phyloP scores from a whole-genome alignment of 2,329 filamentous ascomycete genomes.

The Epichloe glyceriae region DNA sequence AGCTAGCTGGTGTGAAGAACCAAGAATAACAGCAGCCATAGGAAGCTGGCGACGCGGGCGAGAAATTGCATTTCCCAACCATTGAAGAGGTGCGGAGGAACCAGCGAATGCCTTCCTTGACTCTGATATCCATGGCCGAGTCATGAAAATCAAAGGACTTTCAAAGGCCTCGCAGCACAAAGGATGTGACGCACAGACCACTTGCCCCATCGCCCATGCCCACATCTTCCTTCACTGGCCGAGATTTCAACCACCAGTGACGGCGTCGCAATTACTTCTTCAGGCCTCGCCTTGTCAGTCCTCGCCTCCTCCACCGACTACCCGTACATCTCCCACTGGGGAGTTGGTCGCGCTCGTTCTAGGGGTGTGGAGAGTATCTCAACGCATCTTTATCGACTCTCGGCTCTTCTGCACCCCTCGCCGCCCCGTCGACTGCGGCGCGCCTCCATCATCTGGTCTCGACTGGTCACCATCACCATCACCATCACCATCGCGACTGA shows the following conservation, averaged over 20 bases:
- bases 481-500: not conserved
- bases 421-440: constrained; percentile 2
- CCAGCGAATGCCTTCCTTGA: not conserved
- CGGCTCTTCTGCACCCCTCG: constrained; percentile 6
- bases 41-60: too few relatives aligned
- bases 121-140: too few relatives aligned
- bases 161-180: too few relatives aligned
- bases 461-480: not conserved
- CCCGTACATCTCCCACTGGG: constrained; percentile 6
- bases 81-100: not conserved
- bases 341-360: constrained; percentile 9
- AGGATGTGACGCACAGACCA: constrained; percentile 9
- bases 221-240: not conserved
- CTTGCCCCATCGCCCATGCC: not conserved
- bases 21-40: too few relatives aligned
- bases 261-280: constrained; percentile 1
- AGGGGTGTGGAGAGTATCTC: constrained; percentile 9
- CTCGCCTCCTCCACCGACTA: constrained; percentile 1
- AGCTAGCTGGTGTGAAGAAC: too few relatives aligned
- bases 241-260: constrained; percentile 8
- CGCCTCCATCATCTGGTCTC: not conserved
- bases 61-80: too few relatives aligned
- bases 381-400: constrained; percentile 3
- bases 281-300: constrained; percentile 5
- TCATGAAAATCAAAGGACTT: too few relatives aligned